A percentile compares a stretch with the other conserved stretches of the same genome.
Conservation (phyloP, 2,329 filamentous ascomycete species). For the Clarireedia hainanense region DNA sequence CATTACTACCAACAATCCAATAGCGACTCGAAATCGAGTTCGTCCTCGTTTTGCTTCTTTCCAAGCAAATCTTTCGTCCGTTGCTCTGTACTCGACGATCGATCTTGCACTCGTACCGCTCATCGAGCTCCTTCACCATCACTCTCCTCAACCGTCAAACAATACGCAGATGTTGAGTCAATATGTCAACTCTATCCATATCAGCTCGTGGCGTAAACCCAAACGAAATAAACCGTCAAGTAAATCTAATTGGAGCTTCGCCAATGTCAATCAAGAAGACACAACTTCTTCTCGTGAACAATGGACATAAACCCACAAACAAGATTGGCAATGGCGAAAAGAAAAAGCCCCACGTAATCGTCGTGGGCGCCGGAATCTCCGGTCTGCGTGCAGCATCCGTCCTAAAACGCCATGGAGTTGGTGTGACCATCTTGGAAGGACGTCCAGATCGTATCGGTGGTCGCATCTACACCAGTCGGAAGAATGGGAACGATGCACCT, state of each 20-base stretch:
- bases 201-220: conserved; percentile 26
- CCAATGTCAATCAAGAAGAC: conserved; percentile 8
- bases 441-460: conserved; percentile 45
- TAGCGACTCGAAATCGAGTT: too few species aligned
- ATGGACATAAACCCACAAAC: conserved; percentile 13
- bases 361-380: conserved; percentile 50
- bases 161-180: conserved; percentile 28
- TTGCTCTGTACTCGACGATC: neutral
- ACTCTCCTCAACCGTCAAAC: neutral
- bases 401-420: conserved; percentile 42
- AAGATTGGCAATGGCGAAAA: conserved; percentile 9
- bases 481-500: conserved; percentile 26
- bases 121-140: neutral
- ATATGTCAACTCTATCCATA: conserved; percentile 27
- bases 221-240: conserved; percentile 24
- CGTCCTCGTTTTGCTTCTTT: neutral
- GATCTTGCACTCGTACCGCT: neutral
- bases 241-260: conserved; percentile 7
- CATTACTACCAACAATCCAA: too few species aligned
- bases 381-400: conserved; percentile 48
- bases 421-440: conserved; percentile 49
- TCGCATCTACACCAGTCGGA: conserved; percentile 33
- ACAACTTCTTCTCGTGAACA: conserved; percentile 6
- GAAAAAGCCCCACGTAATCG: conserved; percentile 36
- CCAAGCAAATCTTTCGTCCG: neutral